Evolutionary conservation across 2,329 filamentous ascomycete species (phyloP).

Genomic region (Monosporascus cannonballus): DNA sequence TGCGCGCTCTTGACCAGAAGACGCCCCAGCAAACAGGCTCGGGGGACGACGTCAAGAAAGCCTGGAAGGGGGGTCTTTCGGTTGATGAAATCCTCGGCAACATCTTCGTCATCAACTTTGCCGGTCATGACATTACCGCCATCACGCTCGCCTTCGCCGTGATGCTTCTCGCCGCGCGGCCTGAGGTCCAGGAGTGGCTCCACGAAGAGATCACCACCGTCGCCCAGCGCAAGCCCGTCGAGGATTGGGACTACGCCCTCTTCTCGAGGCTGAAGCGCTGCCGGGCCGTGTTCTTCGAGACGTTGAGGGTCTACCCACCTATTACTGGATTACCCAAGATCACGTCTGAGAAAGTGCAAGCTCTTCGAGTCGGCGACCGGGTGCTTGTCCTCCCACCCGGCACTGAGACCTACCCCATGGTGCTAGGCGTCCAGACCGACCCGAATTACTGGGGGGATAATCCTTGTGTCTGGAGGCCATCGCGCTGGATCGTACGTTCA

Average conservation of each 20-base stretch:
- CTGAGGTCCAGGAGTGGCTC: slow-evolving; percentile 11
- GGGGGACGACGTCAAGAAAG: neutral
- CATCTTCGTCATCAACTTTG: slow-evolving; percentile 24
- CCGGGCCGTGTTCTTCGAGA: slow-evolving; percentile 11
- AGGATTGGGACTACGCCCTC: slow-evolving; percentile 11
- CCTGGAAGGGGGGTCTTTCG: slow-evolving; percentile 9
- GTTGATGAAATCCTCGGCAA: slow-evolving; percentile 20
- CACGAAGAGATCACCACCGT: slow-evolving; percentile 7
- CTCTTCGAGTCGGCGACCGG: neutral
- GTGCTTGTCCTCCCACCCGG: slow-evolving; percentile 1
- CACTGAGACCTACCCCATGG: slow-evolving; percentile 1
- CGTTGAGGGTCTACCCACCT: slow-evolving; percentile 2
- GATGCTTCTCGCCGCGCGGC: slow-evolving; percentile 13
- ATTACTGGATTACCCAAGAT: neutral
- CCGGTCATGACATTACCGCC: slow-evolving; percentile 23
- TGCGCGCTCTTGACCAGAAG: slow-evolving; percentile 10
- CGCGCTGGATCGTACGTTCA: slow-evolving; percentile 7
- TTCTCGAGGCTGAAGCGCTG: slow-evolving; percentile 17
- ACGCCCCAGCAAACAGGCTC: neutral
- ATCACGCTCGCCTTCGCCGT: slow-evolving; percentile 14
- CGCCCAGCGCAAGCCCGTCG: neutral
- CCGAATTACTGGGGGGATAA: slow-evolving; percentile 5
- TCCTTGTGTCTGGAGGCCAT: slow-evolving; percentile 4
- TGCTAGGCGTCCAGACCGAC: slow-evolving; percentile 7
- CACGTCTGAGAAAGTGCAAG: neutral